These are phyloP conservation scores for Yamadazyma triangularis DNA, from an alignment of 1,139 yeast genomes.

Conservation along the genomic window DNA sequence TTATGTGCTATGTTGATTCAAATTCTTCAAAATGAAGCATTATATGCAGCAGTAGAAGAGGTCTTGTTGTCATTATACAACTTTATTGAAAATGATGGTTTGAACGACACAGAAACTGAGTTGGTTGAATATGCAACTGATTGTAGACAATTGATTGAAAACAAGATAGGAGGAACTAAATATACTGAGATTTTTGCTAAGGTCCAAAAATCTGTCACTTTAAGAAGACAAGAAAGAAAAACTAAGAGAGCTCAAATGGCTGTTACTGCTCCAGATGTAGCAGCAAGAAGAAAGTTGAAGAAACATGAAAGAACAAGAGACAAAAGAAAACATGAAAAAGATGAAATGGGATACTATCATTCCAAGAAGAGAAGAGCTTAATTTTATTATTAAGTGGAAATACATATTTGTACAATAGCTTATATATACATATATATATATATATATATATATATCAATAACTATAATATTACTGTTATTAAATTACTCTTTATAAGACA, in stretches of 20 bases:
- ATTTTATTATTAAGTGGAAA: no score
- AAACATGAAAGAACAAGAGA: constrained; percentile 75
- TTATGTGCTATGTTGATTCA: constrained; percentile 55
- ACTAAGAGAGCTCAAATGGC: constrained; percentile 75
- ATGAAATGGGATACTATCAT: constrained; percentile 72
- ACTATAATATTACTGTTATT: no score
- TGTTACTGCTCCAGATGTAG: constrained; percentile 72
- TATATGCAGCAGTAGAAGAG: constrained; percentile 35
- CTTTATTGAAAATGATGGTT: constrained; percentile 42
- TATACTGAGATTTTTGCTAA: constrained; percentile 61
- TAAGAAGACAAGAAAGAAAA: constrained; percentile 71
- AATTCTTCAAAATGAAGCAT: constrained; percentile 34
- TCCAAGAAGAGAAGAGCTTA: constrained; percentile 45
- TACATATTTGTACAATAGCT: no score
- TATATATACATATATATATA: no score
- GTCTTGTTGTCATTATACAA: constrained; percentile 59
- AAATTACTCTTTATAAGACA: no score
- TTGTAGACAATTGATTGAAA: constrained; percentile 64
- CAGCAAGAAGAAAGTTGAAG: constrained; percentile 71
- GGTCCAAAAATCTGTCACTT: constrained; percentile 56
- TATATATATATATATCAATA: no score
- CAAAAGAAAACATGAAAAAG: constrained; percentile 69
- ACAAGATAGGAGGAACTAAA: constrained; percentile 67
- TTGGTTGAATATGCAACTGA: constrained; percentile 60
- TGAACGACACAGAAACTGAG: constrained; percentile 45